A percentile compares a stretch with the other conserved stretches of the same genome.
These are phyloP conservation scores for Phytophthora hibernalis DNA, from an alignment of 352 stramenopile genomes.

Conservation along the genomic window DNA sequence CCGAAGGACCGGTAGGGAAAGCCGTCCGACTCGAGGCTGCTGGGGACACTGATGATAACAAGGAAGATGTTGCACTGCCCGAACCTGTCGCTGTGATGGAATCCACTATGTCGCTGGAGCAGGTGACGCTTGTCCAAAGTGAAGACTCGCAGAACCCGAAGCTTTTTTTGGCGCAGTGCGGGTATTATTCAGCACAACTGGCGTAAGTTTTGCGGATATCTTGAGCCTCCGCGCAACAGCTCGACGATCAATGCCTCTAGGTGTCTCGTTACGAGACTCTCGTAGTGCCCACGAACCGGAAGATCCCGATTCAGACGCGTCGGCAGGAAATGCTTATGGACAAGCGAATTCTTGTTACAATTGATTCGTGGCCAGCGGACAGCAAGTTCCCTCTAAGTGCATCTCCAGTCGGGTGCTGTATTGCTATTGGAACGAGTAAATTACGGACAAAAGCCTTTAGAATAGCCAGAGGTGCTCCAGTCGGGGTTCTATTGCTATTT, in stretches of 20 bases:
- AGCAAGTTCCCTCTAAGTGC: conserved; percentile 90
- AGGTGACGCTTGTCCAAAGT: conserved; percentile 62
- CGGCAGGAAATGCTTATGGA: conserved; percentile 92
- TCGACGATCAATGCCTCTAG: conserved; percentile 48
- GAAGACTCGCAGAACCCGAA: conserved; percentile 60
- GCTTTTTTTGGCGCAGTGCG: conserved; percentile 84
- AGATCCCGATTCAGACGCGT: conserved; percentile 93
- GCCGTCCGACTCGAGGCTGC: conserved; percentile 64
- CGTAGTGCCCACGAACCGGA: conserved; percentile 87
- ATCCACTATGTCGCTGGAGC: conserved; percentile 64
- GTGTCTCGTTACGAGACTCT: no score
- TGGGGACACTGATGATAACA: conserved; percentile 50
- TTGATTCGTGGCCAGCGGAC: conserved; percentile 94
- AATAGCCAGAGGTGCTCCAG: no score
- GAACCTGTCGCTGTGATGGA: conserved; percentile 56
- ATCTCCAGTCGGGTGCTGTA: no score
- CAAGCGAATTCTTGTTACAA: conserved; percentile 94
- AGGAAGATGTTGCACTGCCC: conserved; percentile 38
- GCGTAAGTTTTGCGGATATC: conserved; percentile 93
- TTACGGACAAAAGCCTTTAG: no score
- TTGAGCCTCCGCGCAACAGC: conserved; percentile 77
- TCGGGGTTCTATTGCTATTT: no score
- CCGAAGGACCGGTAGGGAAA: conserved; percentile 83
- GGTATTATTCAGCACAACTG: conserved; percentile 95
- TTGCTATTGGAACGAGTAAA: no score